Evolutionary conservation across 2,329 filamentous ascomycete species (phyloP).

Genomic region (Colletotrichum australisinense): DNA sequence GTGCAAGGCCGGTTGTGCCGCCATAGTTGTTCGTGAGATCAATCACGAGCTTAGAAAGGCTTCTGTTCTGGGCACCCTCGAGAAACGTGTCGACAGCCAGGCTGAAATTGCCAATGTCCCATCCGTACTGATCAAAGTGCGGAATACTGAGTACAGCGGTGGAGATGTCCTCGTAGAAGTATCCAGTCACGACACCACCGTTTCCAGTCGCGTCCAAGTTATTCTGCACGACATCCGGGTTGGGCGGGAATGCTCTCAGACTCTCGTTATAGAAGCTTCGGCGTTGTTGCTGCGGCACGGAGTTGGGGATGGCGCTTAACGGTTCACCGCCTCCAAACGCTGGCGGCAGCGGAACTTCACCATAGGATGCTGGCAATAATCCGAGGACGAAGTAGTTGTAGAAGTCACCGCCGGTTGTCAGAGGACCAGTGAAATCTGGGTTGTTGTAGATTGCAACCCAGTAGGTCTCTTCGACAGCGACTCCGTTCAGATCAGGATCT

Average conservation of each 20-base stretch:
- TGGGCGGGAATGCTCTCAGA: not conserved
- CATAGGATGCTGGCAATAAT: conserved; percentile 14
- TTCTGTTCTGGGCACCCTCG: not conserved
- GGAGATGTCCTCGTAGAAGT: conserved; percentile 23
- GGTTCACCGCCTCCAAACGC: not conserved
- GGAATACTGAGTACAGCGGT: conserved; percentile 25
- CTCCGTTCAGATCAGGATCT: not conserved
- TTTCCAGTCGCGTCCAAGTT: not conserved
- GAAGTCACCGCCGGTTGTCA: conserved; percentile 25
- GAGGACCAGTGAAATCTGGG: conserved; percentile 17
- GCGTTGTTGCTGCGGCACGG: not conserved
- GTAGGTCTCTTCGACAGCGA: not conserved
- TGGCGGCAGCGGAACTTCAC: not conserved
- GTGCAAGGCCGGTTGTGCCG: conserved; percentile 3
- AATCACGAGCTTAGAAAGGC: conserved; percentile 1
- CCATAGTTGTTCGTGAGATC: conserved; percentile 26
- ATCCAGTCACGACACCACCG: conserved; percentile 20
- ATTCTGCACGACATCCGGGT: not conserved
- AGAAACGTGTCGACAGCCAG: not conserved
- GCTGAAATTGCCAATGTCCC: conserved; percentile 20
- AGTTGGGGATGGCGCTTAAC: not conserved
- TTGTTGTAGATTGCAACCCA: conserved; percentile 28
- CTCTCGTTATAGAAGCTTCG: conserved; percentile 1
- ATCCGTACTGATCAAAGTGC: conserved; percentile 19
- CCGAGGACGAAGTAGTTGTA: conserved; percentile 30